Base-by-base conservation (phyloP, 1,284 basidiomycete species). In the Gomphus bonarii region DNA sequence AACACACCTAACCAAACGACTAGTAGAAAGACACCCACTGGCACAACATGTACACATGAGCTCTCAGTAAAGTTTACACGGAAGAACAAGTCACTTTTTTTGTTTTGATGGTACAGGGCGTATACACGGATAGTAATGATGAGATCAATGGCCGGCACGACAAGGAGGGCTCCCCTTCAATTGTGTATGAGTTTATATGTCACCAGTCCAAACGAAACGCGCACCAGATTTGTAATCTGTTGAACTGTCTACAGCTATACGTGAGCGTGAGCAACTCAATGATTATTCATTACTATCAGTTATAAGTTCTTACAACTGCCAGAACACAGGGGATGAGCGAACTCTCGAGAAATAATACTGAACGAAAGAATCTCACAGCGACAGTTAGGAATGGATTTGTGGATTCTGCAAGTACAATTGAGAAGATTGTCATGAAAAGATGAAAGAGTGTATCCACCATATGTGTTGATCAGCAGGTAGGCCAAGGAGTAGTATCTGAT, bases 401-500 rank as follows among this genome's bases (percentile, higher is more conserved):
- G 2, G 55, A 31, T 18, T 9, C 55, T 57, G 30, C 4, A 18
- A 42, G 30, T 14, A 36, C n/a, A n/a, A 9, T 8, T 36, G n/a
- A 40, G 16, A 50, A 25, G 28, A 33, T 9, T 43, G 12, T 22
- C 11, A 1, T 12, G 30, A 1, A 50, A 22, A 44, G 20, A 22
- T 1, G 43, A 20, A 10, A n/a, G 14, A 14, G 7, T n/a, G 9
- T 28, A 25, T 20, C 20, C 35, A 57, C 55, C 36, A 31, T 57
- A 57, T 36, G 48, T 9, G 42, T 43, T 57, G 11, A 57, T 11
- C 2, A 57, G 20, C 20, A 57, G 31, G 9, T 38, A 57, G 20
- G 35, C 40, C 18, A 57, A 25, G 1, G 55, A 18, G 38, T 50
- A 57, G 36, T 57, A 57, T 51, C 55, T 30, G 30, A 57, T 51